phyloP scores from a whole-genome alignment of 768 basidiomycete genomes.

The Tephrocybe sp. region DNA sequence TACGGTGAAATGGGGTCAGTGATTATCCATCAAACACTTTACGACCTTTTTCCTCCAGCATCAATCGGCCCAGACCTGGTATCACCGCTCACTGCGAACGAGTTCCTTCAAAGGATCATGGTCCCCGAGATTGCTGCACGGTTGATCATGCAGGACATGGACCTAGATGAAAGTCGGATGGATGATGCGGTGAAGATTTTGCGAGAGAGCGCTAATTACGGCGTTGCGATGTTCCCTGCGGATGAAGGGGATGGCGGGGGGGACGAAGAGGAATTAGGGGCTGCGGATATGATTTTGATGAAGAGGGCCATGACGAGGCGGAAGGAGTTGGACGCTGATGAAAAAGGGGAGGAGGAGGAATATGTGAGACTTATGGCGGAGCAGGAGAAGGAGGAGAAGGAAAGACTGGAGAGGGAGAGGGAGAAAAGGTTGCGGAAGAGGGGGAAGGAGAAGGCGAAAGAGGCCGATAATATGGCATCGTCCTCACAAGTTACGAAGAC shows the following conservation, averaged over 20 bases:
- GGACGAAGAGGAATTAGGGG: constrained; percentile 33
- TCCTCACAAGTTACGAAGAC: constrained; percentile 4
- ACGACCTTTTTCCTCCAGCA: constrained; percentile 67
- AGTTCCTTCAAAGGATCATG: constrained; percentile 83
- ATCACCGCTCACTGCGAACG: constrained; percentile 64
- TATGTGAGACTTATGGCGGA: constrained; percentile 12
- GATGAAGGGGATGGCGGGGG: constrained; percentile 50
- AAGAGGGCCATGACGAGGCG: constrained; percentile 50
- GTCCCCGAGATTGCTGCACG: constrained; percentile 83
- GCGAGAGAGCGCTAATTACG: constrained; percentile 77
- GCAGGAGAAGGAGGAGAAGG: constrained; percentile 14
- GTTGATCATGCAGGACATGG: constrained; percentile 79
- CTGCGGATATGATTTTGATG: constrained; percentile 52
- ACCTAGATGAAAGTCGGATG: constrained; percentile 34
- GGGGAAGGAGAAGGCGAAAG: constrained; percentile 14
- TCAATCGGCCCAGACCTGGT: constrained; percentile 51
- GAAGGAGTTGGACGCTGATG: constrained; percentile 47
- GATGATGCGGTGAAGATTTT: constrained; percentile 56
- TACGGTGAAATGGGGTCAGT: constrained; percentile 86
- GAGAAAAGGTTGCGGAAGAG: constrained; percentile 9
- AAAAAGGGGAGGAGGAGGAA: constrained; percentile 27
- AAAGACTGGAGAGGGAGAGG: not conserved
- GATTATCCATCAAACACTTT: constrained; percentile 76
- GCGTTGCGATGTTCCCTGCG: constrained; percentile 82
- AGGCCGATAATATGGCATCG: not conserved